Base-by-base conservation (phyloP, 306 rosid genomes). In the Adenanthera pavonina region DNA sequence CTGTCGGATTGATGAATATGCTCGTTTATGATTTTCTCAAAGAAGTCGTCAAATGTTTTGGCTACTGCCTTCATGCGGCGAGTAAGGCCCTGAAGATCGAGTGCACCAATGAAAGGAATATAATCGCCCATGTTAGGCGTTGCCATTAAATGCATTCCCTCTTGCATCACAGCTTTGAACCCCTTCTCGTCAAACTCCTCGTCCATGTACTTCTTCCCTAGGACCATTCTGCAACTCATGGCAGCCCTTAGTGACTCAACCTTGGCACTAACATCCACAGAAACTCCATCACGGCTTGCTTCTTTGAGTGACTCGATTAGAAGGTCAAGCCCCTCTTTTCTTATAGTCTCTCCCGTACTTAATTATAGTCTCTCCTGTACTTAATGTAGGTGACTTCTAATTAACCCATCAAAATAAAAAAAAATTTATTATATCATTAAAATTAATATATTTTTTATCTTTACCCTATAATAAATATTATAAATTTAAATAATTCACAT, bases 21-120 rank as follows among this genome's bases (percentile, higher is more conserved):
- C 15, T 92, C 92, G 17, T 92, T 90, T 30, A 94, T 84, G 35
- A 88, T 79, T 80, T 72, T 91, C 65, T 91, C 97, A 17, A 93
- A 83, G 72, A 91, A 89, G 17, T 64, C 82, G 65, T 90, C 92
- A 14, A 76, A 91, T 43, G 88, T 71, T 80, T 91, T 91, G 12
- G 72, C 15, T 8, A 89, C 5, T 0, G 7, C 82, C 74, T 91
- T 90, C 91, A 85, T 82, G 0, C 88, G 86, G 40, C 53, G 80
- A 3, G 69, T 85, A 38, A 89, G 74, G 19, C 94, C 94, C 36
- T 93, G 93, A 48, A 92, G 86, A 40, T 92, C 93, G 82, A 92
- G 82, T 14, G 57, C 47, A 14, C 88, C 90, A 12, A 90, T 1
- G n/a, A 25, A 74, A 65, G 94, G 97, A 84, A 92, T 77, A 12